Evolutionary conservation across 306 rosid genomes (phyloP), one percentile per base, ranked within the genome.

Genomic region (Datisca glomerata): DNA sequence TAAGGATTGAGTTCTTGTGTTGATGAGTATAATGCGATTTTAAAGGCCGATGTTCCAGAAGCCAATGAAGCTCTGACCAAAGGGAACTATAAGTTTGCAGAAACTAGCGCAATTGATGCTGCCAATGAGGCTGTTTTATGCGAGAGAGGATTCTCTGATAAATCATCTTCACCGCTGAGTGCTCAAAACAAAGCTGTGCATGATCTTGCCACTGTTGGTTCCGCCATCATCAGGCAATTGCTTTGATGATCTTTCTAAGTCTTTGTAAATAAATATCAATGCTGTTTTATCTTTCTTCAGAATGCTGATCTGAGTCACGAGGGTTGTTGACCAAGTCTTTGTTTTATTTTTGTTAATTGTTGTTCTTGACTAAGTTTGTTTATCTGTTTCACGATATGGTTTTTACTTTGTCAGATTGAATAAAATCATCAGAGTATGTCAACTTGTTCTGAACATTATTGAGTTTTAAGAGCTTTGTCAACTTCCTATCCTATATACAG

Each of bases 31-130:
- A 37, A 9, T 19, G 41, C 57, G 5, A 40, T 78, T 48, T 0
- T 74, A 23, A 23, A 10, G 6, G 76, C 31, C 23, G 65, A 65
- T 38, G 51, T 78, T 5, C 42, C 76, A 3, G 25, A 24, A 24
- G 76, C 80, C 13, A 6, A n/a, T 39, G 66, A 47, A 21, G 74
- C 60, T 51, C 28, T 76, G 28, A 14, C 55, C 4, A 43, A 24
- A 21, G 77, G 72, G 1, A 42, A 77, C 31, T 56, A 65, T 1
- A 72, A 66, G 34, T 63, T 66, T 22, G 80, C 67, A 1, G 65
- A 65, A 67, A 21, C 58, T 8, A 55, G 70, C 15, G 51, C 65
- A 1, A 53, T 48, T 14, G 75, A 62, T 32, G 71, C 69, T 27
- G 71, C 49, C 5, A 2, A 32, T 24, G 74, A 69, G 37, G 69